Conservation (phyloP, 371 early-diverging fungal genomes). For the Mucor sp. region DNA sequence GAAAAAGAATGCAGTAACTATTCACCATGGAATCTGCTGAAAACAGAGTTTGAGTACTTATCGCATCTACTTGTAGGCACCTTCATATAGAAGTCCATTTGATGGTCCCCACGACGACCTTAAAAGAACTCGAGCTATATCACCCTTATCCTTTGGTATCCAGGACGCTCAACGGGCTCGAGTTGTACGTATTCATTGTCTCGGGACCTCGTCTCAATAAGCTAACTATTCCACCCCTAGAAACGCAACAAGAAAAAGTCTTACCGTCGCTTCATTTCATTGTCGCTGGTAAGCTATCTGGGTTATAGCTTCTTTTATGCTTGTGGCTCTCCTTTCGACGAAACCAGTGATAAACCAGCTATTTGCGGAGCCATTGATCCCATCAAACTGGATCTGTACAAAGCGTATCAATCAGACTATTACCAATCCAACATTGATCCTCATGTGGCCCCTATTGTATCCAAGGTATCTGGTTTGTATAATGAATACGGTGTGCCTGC, state of each 20-base stretch:
- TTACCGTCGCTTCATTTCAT: slow-evolving; percentile 2
- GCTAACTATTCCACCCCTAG: not conserved
- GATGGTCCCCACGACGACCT: too few relatives aligned
- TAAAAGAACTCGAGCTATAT: too few relatives aligned
- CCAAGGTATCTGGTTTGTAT: not conserved
- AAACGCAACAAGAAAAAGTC: not conserved
- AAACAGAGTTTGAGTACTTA: not conserved
- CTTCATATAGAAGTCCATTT: too few relatives aligned
- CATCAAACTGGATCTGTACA: slow-evolving; percentile 7
- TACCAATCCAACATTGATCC: slow-evolving; percentile 11
- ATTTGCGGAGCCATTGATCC: slow-evolving; percentile 15
- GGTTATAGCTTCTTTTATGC: slow-evolving; percentile 4
- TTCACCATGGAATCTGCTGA: too few relatives aligned
- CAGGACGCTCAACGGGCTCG: not conserved
- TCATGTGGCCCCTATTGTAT: not conserved
- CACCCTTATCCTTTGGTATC: not conserved
- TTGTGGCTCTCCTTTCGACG: slow-evolving; percentile 15
- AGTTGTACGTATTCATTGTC: not conserved
- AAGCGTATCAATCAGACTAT: slow-evolving; percentile 3
- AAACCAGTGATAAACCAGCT: slow-evolving; percentile 2
- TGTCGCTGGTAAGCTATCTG: slow-evolving; percentile 9
- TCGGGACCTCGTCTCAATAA: too few relatives aligned
- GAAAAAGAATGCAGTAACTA: not conserved
- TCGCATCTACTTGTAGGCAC: not conserved
- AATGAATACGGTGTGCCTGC: slow-evolving; percentile 8